These are phyloP conservation scores for Cicer cuneatum DNA, from an alignment of 306 rosid genomes.

Conservation along the genomic window DNA sequence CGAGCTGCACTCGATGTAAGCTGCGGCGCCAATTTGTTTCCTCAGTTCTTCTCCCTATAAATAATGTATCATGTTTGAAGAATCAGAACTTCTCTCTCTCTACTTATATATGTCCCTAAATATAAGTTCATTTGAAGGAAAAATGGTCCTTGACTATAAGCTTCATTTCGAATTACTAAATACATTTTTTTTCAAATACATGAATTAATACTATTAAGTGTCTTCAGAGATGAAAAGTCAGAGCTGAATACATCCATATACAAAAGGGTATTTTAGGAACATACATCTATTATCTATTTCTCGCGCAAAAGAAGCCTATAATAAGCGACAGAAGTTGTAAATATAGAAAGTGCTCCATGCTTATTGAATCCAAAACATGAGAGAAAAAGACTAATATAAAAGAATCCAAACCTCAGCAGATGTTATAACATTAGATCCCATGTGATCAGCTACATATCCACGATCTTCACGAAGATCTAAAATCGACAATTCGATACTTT, in stretches of 20 bases:
- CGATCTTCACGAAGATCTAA: conserved; percentile 90
- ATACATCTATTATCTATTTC: no score
- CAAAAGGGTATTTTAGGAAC: no score
- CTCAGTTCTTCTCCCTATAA: conserved; percentile 95
- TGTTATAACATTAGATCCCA: conserved; percentile 76
- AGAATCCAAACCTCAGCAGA: conserved; percentile 70
- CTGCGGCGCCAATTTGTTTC: conserved; percentile 97
- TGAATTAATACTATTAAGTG: no score
- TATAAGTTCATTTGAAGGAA: no score
- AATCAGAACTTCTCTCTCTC: conserved; percentile 28
- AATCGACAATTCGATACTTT: conserved; percentile 31
- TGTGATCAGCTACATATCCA: conserved; percentile 74
- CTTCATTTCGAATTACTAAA: no score
- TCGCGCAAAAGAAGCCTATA: no score
- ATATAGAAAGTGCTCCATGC: not conserved
- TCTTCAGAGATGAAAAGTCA: no score
- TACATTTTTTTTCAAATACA: no score
- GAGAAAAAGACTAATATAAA: not conserved
- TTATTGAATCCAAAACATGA: not conserved
- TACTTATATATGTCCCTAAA: not conserved
- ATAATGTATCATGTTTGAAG: conserved; percentile 22
- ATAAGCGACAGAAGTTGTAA: no score
- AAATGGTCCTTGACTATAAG: no score
- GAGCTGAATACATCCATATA: no score
- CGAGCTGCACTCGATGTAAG: conserved; percentile 95